A percentile compares a stretch with the other conserved stretches of the same genome.
Conservation (phyloP, 2,329 filamentous ascomycete genomes). For the Lasiodiplodia sp. region DNA sequence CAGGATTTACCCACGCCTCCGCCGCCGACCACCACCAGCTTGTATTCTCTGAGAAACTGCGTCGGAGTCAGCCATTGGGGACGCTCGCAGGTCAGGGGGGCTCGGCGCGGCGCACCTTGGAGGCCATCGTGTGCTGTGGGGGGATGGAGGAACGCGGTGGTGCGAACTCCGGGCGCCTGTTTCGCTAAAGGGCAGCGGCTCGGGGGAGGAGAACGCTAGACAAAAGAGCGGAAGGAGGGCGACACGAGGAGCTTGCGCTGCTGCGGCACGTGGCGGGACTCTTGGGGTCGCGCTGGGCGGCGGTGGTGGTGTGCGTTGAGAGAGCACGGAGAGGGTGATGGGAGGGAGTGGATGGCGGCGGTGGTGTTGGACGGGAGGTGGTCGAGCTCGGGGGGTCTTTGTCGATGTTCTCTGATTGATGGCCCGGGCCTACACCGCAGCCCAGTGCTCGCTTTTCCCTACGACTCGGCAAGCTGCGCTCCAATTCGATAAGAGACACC, state of each 20-base stretch:
- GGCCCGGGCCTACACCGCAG: constrained; percentile 27
- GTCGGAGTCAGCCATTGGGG: constrained; percentile 37
- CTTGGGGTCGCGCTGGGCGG: constrained; percentile 6
- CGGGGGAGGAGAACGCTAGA: constrained; percentile 26
- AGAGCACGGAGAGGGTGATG: constrained; percentile 20
- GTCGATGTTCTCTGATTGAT: constrained; percentile 30
- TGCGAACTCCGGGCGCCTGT: constrained; percentile 27
- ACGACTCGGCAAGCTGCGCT: constrained; percentile 26
- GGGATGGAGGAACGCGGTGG: constrained; percentile 22
- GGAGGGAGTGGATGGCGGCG: constrained; percentile 29
- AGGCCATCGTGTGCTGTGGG: constrained; percentile 42
- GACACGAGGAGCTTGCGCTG: not conserved
- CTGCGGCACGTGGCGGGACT: constrained; percentile 25
- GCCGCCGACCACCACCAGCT: constrained; percentile 88
- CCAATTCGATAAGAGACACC: constrained; percentile 25
- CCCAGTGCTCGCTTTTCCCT: constrained; percentile 23
- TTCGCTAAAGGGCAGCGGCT: constrained; percentile 30
- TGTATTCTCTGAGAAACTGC: constrained; percentile 62
- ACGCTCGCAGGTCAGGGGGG: constrained; percentile 4
- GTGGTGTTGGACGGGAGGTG: constrained; percentile 28
- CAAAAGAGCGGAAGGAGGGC: constrained; percentile 30
- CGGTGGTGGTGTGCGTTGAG: constrained; percentile 22
- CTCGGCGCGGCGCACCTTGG: constrained; percentile 42
- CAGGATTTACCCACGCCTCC: constrained; percentile 99
- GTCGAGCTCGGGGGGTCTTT: constrained; percentile 30